Base-by-base conservation (phyloP, 306 rosid genomes). In the Casuarina cunninghamiana region DNA sequence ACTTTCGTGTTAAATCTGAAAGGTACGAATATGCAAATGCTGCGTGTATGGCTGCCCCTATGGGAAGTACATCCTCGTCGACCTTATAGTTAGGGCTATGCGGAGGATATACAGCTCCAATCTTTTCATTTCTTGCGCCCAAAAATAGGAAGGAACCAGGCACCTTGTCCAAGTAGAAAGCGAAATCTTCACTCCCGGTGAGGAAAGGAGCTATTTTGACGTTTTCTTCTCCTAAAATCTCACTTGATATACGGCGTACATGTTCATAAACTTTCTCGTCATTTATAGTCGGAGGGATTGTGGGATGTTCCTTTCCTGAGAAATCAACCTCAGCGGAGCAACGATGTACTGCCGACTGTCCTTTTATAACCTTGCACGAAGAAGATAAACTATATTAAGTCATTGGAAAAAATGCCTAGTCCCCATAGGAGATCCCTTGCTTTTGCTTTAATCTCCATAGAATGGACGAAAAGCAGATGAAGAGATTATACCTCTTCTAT, bases 141-240 rank as follows among this genome's bases (percentile, higher is more conserved):
- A 94, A 35, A 53, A 94, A 79, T 41, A 94, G 7, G 81, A 90
- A 87, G 41, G 94, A 21, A 6, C 98, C 97, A 3, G 96, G 93
- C 54, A 94, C 96, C 61, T 88, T 85, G 1, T 90, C 97, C 77
- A 84, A 71, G 87, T 79, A 94, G 85, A 90, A 91, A 45, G 98
- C 93, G 78, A 94, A 94, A 87, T 94, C 98, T 82, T 94, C 98
- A 82, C 98, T 94, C 21, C 91, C 98, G 75, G 90, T 91, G 81
- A 85, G 76, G 71, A 39, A 39, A 3, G 90, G 93, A 11, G 96
- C 86, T 63, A 91, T 21, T 71, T 51, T 11, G 44, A 78, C 75
- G 53, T 91, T 90, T 45, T 89, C 90, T 73, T 89, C 85, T 63
- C 98, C 98, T 6, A 94, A 89, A 5, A 91, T 89, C 80, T 81